phyloP scores from a whole-genome alignment of 2,329 filamentous ascomycete species.

The Penicillium aurantiogriseum region DNA sequence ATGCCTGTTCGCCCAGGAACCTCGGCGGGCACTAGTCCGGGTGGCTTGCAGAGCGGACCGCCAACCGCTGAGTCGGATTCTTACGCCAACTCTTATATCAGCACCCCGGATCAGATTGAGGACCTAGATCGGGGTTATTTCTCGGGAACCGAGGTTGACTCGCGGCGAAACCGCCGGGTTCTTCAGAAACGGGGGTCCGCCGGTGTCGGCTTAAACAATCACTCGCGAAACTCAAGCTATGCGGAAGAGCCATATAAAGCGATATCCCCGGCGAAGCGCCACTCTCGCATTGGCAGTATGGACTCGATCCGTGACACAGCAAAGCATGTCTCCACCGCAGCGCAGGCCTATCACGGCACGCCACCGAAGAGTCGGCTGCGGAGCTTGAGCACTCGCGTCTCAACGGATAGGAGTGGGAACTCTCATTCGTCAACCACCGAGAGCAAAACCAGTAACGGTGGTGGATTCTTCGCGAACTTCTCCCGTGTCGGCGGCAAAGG shows the following conservation, averaged over 20 bases:
- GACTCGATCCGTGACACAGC: conserved; percentile 66
- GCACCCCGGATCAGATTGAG: conserved; percentile 36
- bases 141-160: conserved; percentile 81
- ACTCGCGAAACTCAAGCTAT: conserved; percentile 73
- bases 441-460: conserved; percentile 42
- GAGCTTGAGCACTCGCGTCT: conserved; percentile 59
- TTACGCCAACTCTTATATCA: conserved; percentile 17
- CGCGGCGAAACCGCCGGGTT: conserved; percentile 67
- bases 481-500: conserved; percentile 44
- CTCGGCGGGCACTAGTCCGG: conserved; percentile 28
- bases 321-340: conserved; percentile 53
- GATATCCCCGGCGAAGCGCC: conserved; percentile 65
- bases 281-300: conserved; percentile 75
- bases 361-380: conserved; percentile 53
- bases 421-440: conserved; percentile 56
- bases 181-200: conserved; percentile 68
- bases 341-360: conserved; percentile 67
- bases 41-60: conserved; percentile 18
- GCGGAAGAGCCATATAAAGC: conserved; percentile 69
- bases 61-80: conserved; percentile 34
- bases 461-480: conserved; percentile 43
- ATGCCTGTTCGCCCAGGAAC: conserved; percentile 36
- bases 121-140: conserved; percentile 90
- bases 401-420: conserved; percentile 36
- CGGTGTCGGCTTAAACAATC: conserved; percentile 41